These are phyloP conservation scores for Termitomyces sp. DNA, from an alignment of 768 basidiomycete genomes.

Conservation along the genomic window DNA sequence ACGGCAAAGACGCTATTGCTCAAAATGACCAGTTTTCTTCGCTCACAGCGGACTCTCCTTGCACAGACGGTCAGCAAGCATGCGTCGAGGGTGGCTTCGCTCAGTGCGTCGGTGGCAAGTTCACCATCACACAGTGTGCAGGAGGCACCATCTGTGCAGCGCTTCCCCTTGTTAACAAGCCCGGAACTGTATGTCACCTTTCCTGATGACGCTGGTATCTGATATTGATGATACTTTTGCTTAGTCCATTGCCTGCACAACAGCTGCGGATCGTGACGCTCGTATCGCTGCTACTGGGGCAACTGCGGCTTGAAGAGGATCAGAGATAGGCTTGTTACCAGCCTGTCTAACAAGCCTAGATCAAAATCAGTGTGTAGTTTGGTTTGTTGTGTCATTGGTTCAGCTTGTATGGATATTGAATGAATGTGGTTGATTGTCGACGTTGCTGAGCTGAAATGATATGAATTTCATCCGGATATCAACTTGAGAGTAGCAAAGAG, in stretches of 20 bases:
- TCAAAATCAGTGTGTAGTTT: neutral
- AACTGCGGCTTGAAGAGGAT: neutral
- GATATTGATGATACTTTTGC: neutral
- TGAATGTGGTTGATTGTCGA: neutral
- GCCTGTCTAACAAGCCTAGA: neutral
- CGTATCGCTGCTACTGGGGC: slow-evolving; percentile 22
- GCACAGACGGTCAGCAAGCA: slow-evolving; percentile 22
- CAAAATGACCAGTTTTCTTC: slow-evolving; percentile 25
- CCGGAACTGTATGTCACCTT: slow-evolving; percentile 24
- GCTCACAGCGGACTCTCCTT: slow-evolving; percentile 24
- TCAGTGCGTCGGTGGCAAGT: slow-evolving; percentile 24
- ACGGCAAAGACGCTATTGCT: slow-evolving; percentile 20
- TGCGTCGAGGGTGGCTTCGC: slow-evolving; percentile 23
- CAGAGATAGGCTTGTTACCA: neutral
- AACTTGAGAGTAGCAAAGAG: too few species aligned
- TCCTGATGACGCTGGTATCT: neutral
- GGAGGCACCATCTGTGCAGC: slow-evolving; percentile 29
- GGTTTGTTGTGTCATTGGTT: neutral
- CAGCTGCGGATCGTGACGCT: slow-evolving; percentile 18
- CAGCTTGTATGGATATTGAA: neutral
- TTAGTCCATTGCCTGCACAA: slow-evolving; percentile 19
- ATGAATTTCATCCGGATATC: neutral
- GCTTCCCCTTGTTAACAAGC: slow-evolving; percentile 28
- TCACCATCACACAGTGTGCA: slow-evolving; percentile 26
- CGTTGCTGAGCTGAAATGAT: too few species aligned